Percentiles rank a stretch among this genome's conserved stretches.
These are phyloP conservation scores for Kodamaea derodonti DNA, from an alignment of 1,139 yeast genomes.

Conservation along the genomic window DNA sequence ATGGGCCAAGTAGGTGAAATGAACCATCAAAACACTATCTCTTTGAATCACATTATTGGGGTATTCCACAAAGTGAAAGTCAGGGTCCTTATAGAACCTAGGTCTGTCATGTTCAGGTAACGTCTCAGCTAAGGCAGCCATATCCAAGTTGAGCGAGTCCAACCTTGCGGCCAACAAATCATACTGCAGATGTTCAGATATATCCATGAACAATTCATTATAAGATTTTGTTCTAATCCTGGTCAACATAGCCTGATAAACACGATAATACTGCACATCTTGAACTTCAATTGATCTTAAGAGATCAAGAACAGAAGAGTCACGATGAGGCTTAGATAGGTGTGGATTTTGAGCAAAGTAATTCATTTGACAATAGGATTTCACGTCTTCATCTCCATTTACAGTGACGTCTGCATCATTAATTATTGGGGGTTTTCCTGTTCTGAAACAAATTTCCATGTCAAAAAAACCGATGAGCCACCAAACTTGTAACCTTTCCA, in stretches of 20 bases:
- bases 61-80: slow-evolving; percentile 8
- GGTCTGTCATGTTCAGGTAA: slow-evolving; percentile 11
- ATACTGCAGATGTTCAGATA: slow-evolving; percentile 15
- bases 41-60: slow-evolving; percentile 1
- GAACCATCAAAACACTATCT: slow-evolving; percentile 21
- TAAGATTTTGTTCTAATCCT: slow-evolving; percentile 29
- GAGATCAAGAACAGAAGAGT: background rate
- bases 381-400: slow-evolving; percentile 6
- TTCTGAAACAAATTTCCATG: slow-evolving; percentile 49
- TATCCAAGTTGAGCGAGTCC: slow-evolving; percentile 12
- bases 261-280: slow-evolving; percentile 3
- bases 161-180: slow-evolving; percentile 7
- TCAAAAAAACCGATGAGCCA: slow-evolving; percentile 55
- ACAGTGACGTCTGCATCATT: slow-evolving; percentile 41
- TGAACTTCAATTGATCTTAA: background rate
- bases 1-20: slow-evolving; percentile 31
- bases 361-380: background rate
- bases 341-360: background rate
- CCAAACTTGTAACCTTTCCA: slow-evolving; percentile 45
- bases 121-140: slow-evolving; percentile 12
- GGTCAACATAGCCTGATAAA: slow-evolving; percentile 20
- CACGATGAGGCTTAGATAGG: background rate
- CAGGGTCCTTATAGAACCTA: slow-evolving; percentile 14
- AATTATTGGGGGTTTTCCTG: slow-evolving; percentile 60
- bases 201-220: slow-evolving; percentile 25